Conservation (phyloP, 2,329 filamentous ascomycete species). For the Xylariaceae sp. region DNA sequence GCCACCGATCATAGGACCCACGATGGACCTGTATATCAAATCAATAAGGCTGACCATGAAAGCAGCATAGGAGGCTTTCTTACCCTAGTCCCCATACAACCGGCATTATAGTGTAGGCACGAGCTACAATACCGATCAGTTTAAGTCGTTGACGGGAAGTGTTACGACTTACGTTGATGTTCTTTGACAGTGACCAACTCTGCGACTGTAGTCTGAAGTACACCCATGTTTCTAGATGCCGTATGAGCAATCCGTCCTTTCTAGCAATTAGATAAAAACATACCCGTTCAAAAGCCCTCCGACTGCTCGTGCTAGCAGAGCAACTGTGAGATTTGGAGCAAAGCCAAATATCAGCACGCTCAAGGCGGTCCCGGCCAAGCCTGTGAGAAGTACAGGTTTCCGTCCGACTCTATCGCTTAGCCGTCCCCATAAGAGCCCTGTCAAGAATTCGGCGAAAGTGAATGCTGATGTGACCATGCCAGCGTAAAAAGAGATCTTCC, state of each 20-base stretch:
- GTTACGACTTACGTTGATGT: conserved; percentile 69
- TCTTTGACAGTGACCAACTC: conserved; percentile 91
- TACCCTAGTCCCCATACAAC: conserved; percentile 95
- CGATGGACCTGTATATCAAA: conserved; percentile 64
- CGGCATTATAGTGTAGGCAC: conserved; percentile 96
- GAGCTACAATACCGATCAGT: conserved; percentile 52
- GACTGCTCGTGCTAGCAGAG: conserved; percentile 80
- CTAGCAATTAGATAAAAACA: conserved; percentile 18
- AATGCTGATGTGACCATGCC: conserved; percentile 97
- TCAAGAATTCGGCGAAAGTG: conserved; percentile 91
- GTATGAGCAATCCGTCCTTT: conserved; percentile 26
- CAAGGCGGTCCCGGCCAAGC: conserved; percentile 84
- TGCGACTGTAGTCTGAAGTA: conserved; percentile 90
- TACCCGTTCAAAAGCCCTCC: conserved; percentile 92
- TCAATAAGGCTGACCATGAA: conserved; percentile 19
- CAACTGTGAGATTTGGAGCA: conserved; percentile 73
- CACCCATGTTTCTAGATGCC: conserved; percentile 76
- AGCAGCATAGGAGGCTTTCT: conserved; percentile 36
- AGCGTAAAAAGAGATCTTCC: conserved; percentile 83
- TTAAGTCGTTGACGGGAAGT: conserved; percentile 1
- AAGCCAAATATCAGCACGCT: conserved; percentile 95
- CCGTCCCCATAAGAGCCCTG: conserved; percentile 87
- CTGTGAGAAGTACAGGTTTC: conserved; percentile 86
- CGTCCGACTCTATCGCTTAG: conserved; percentile 88
- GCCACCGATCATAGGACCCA: conserved; percentile 88